Percentiles rank a stretch among this genome's conserved stretches.
These are phyloP conservation scores for Cladorrhinum sp. DNA, from an alignment of 2,329 filamentous ascomycete genomes.

Conservation along the genomic window DNA sequence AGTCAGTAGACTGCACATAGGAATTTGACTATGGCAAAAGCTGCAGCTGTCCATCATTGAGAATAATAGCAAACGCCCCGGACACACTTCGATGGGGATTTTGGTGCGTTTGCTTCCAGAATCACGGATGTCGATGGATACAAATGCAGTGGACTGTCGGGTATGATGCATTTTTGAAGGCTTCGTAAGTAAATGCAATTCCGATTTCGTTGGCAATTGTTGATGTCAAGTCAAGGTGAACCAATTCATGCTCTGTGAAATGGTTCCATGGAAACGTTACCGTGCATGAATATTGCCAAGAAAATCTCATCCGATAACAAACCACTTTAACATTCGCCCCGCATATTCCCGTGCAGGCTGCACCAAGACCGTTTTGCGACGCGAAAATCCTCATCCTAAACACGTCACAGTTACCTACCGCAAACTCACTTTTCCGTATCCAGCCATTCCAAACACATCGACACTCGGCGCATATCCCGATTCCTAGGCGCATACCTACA, in stretches of 20 bases:
- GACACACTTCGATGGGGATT: too few relatives aligned
- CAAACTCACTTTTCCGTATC: background rate
- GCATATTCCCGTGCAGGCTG: background rate
- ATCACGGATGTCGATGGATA: too few relatives aligned
- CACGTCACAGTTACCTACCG: constrained; percentile 12
- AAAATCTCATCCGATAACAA: background rate
- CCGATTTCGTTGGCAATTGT: too few relatives aligned
- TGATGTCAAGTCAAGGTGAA: too few relatives aligned
- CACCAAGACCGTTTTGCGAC: constrained; percentile 9
- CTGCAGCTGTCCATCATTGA: too few relatives aligned
- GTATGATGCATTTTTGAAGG: too few relatives aligned
- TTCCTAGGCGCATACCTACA: background rate
- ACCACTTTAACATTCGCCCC: background rate
- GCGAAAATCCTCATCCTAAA: constrained; percentile 15
- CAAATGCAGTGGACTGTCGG: too few relatives aligned
- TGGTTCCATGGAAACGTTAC: background rate
- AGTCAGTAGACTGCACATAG: too few relatives aligned
- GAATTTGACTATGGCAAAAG: too few relatives aligned
- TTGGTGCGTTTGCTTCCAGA: too few relatives aligned
- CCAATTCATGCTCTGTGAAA: background rate
- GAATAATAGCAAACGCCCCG: too few relatives aligned
- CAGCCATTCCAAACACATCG: background rate
- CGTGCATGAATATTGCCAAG: background rate
- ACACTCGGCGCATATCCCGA: background rate
- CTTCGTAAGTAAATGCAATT: too few relatives aligned